Evolutionary conservation across 345 rosid genomes (phyloP).

Genomic region (Dovyalis caffra): DNA sequence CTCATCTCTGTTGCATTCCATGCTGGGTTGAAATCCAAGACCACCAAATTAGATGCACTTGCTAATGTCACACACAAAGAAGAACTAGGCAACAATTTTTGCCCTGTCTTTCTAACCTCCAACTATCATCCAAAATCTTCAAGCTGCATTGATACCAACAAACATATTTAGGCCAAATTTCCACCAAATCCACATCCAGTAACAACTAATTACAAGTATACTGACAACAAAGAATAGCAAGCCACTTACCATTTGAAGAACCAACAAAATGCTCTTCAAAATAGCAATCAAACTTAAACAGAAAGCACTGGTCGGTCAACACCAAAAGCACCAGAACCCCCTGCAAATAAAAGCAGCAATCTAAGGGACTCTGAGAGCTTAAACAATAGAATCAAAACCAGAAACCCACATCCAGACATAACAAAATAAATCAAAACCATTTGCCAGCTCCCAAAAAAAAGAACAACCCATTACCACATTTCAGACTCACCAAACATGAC

Average conservation of each 20-base stretch:
- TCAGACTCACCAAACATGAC: background rate
- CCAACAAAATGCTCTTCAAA: background rate
- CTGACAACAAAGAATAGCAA: background rate
- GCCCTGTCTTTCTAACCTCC: background rate
- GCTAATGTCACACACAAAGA: background rate
- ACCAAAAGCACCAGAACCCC: slow-evolving; percentile 2
- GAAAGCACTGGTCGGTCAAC: background rate
- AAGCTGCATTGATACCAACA: slow-evolving; percentile 15
- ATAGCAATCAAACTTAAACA: background rate
- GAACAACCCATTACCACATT: background rate
- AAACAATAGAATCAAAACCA: slow-evolving; percentile 11
- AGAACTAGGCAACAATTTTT: slow-evolving; percentile 5
- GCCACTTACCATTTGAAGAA: slow-evolving; percentile 16
- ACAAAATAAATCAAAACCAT: background rate
- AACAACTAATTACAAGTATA: background rate
- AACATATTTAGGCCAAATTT: slow-evolving; percentile 1
- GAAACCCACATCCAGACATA: background rate
- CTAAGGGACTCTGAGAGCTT: background rate
- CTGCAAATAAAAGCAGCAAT: background rate
- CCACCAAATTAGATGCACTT: background rate
- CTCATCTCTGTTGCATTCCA: slow-evolving; percentile 96
- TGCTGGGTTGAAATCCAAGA: slow-evolving; percentile 12
- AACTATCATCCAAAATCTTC: slow-evolving; percentile 20
- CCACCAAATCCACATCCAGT: background rate
- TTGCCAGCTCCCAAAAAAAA: background rate